These are phyloP conservation scores for Thielaviopsis ethacetica DNA, from an alignment of 2,329 filamentous ascomycete species.

Conservation along the genomic window DNA sequence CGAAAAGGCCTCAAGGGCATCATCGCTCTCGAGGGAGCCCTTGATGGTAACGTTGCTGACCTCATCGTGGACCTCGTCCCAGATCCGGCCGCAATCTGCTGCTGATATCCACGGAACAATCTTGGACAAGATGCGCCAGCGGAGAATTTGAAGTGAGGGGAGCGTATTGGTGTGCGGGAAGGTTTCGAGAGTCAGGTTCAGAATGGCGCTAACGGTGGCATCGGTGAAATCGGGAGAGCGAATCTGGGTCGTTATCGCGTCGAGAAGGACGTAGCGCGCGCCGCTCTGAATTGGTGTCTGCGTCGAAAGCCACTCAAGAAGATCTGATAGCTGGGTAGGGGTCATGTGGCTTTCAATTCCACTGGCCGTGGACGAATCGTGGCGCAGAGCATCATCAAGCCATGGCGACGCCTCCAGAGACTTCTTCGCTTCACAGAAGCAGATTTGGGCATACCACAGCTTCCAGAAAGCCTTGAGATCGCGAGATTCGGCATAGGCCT, in stretches of 20 bases:
- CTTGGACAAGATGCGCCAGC: slow-evolving; percentile 25
- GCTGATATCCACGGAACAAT: slow-evolving; percentile 21
- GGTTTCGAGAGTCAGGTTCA: slow-evolving; percentile 20
- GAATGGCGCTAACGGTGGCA: slow-evolving; percentile 23
- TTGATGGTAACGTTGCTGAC: slow-evolving; percentile 20
- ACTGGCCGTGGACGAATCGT: slow-evolving; percentile 7
- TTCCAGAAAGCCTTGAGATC: slow-evolving; percentile 30
- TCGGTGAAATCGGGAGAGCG: slow-evolving; percentile 27
- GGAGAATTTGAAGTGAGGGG: slow-evolving; percentile 20
- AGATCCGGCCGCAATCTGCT: slow-evolving; percentile 19
- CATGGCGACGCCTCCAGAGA: slow-evolving; percentile 19
- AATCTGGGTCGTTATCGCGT: slow-evolving; percentile 27
- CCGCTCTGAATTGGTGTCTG: slow-evolving; percentile 18
- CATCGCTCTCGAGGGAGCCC: slow-evolving; percentile 18
- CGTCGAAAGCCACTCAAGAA: slow-evolving; percentile 26
- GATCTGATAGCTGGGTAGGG: slow-evolving; percentile 25
- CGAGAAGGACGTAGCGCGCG: slow-evolving; percentile 26
- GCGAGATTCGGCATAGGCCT: slow-evolving; percentile 28
- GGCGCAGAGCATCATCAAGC: slow-evolving; percentile 13
- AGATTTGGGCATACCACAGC: slow-evolving; percentile 29
- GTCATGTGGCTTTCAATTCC: slow-evolving; percentile 28
- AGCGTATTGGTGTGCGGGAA: slow-evolving; percentile 17
- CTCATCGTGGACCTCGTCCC: slow-evolving; percentile 19
- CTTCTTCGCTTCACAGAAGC: slow-evolving; percentile 19
- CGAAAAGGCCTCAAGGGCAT: slow-evolving; percentile 26